Evolutionary conservation across 1,284 basidiomycete species (phyloP), one percentile per base, ranked within the genome.

Genomic region (Termitomyces sp.): DNA sequence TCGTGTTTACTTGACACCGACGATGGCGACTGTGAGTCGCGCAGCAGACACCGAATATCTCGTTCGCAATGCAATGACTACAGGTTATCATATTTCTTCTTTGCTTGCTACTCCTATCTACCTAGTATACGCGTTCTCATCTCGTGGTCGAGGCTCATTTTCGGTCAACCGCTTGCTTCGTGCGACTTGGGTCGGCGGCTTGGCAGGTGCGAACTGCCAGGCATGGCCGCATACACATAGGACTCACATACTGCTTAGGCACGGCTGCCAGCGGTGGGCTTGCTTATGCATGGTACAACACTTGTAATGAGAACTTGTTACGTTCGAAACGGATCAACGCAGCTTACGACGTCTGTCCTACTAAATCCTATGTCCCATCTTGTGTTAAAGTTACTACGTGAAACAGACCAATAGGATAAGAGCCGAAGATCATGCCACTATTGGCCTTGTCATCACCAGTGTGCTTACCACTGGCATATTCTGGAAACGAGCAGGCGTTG

Each of bases 141-240:
- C 79, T 53, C 79, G 75, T 54, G 81, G 84, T 8, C 72, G 78
- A 38, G 64, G 68, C 14, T 72, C 77, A 26, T 68, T 88, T 48
- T 76, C 75, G 10, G 57, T 83, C 31, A 88, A 85, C 59, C 77
- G 77, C 34, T 59, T 84, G 10, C 71, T 89, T 39, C 78, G 84
- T 16, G 79, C 85, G 30, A 85, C 84, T 8, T 89, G 86, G 86
- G 58, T 83, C 6, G 83, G 83, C 35, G 84, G 86, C 33, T 66
- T 77, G 33, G 67, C 68, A 49, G 86, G 86, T 81, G 60, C 38
- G 70, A 63, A 26, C 43, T 24, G 18, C 5, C 34, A 30, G 40
- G 41, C 49, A n/a, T 31, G n/a, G 13, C 21, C 30, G 19, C 10
- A 14, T 10, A 24, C 42, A 47, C 41, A 47, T 34, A 50, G 9